Evolutionary conservation across 305 asterid species (phyloP).

Genomic region (Fraxinus floribunda): DNA sequence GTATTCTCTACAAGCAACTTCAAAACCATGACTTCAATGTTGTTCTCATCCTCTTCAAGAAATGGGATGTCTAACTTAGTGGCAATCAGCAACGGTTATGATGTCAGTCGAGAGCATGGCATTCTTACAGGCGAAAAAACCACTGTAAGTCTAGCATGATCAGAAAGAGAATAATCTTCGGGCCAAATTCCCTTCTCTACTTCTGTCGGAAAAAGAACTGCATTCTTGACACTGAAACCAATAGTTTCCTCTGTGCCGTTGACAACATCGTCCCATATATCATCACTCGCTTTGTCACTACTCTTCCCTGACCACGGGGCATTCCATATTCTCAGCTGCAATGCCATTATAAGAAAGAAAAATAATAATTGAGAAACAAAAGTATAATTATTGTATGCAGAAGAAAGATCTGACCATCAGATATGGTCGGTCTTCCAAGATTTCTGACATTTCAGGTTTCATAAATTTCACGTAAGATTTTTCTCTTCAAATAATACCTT

Average conservation of each 20-base stretch:
- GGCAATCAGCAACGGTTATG: constrained; percentile 15
- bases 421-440: not conserved
- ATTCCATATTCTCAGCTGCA: constrained; percentile 82
- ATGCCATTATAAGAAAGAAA: constrained; percentile 2
- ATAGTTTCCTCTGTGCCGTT: constrained; percentile 62
- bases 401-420: not conserved
- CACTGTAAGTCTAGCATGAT: constrained; percentile 90
- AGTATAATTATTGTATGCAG: not conserved
- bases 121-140: constrained; percentile 84
- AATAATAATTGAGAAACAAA: not conserved
- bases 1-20: not conserved
- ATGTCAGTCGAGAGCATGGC: constrained; percentile 65
- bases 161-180: constrained; percentile 86
- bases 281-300: constrained; percentile 41
- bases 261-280: constrained; percentile 34
- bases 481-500: constrained; percentile 47
- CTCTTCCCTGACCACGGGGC: constrained; percentile 56
- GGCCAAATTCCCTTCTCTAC: constrained; percentile 98
- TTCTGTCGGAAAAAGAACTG: constrained; percentile 90
- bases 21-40: not conserved
- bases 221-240: constrained; percentile 85
- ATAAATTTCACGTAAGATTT: not conserved
- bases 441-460: not conserved
- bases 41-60: constrained; percentile 2
- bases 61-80: not conserved